These are phyloP conservation scores for Zygosaccharomyces sapae DNA, from an alignment of 1,139 yeast genomes.

Conservation along the genomic window DNA sequence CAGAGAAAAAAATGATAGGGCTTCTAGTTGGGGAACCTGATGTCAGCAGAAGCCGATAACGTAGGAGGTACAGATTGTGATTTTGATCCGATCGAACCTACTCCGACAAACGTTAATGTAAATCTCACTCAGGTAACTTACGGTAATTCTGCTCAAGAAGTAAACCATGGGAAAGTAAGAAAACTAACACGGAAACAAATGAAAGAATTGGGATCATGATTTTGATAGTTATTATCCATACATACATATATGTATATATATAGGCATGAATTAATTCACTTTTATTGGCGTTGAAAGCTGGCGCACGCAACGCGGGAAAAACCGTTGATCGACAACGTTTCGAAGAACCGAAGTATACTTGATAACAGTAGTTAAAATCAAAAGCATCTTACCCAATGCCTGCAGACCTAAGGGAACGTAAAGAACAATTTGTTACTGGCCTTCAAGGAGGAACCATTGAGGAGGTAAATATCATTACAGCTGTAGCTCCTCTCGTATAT, in stretches of 20 bases:
- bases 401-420: slow-evolving; percentile 53
- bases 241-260: too few relatives aligned
- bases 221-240: not conserved
- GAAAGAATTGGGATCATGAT: slow-evolving; percentile 12
- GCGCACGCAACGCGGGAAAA: too few relatives aligned
- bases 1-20: slow-evolving; percentile 9
- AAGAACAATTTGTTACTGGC: slow-evolving; percentile 82
- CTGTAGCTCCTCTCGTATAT: slow-evolving; percentile 59
- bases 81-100: not conserved
- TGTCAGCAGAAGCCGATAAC: slow-evolving; percentile 22
- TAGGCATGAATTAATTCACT: too few relatives aligned
- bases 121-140: slow-evolving; percentile 40
- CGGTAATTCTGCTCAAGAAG: slow-evolving; percentile 22
- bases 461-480: slow-evolving; percentile 69
- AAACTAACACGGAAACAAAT: slow-evolving; percentile 25
- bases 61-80: slow-evolving; percentile 5
- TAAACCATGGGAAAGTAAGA: slow-evolving; percentile 13
- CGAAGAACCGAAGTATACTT: too few relatives aligned
- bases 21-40: slow-evolving; percentile 33
- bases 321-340: too few relatives aligned
- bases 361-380: too few relatives aligned
- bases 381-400: not conserved
- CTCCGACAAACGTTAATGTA: not conserved
- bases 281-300: too few relatives aligned
- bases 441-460: slow-evolving; percentile 70